Evolutionary conservation across 441 rosid species (phyloP), one percentile per base, ranked within the genome.

Genomic region (Hura crepitans): DNA sequence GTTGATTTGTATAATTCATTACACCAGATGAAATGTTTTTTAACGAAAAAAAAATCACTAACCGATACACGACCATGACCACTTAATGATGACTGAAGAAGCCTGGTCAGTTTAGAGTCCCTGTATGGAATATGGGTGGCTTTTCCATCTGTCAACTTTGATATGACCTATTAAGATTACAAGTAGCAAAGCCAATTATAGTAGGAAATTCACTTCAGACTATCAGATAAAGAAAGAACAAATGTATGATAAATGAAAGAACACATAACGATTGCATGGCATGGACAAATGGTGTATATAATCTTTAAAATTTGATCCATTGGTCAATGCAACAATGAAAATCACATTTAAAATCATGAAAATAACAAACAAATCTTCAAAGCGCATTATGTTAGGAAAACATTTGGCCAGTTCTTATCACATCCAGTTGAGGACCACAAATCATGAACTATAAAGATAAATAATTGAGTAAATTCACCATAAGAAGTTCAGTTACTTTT

Each of bases 41-140:
- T 22, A 3, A 1, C 6, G 15, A 86, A 74, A 84, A 81, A 74
- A 25, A 54, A 71, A 66, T 72, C 72, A 81, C 96, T 82, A 82
- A 96, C 99, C 70, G 99, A 93, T 67, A 96, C 97, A 85, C 94
- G 98, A 30, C 99, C 99, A 77, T 89, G 98, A 62, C 99, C 99
- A 72, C 97, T 86, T 72, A 96, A 72, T 31, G 99, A 96, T 77
- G 98, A 93, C 73, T 96, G 99, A 81, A 93, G 87, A 79, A 96
- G 99, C 70, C 99, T 95, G 20, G 99, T 96, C 72, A 96, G 86
- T 84, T 96, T 96, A 60, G 99, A 96, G 80, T 96, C 99, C 54
- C 98, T 85, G 79, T 86, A 96, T 42, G 99, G 99, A 82, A 96
- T 86, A 82, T 96, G 99, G 71, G 85, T 82, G 67, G 97, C 91